These are phyloP conservation scores for Trichoderma sp. DNA, from an alignment of 2,329 filamentous ascomycete genomes.

Conservation along the genomic window DNA sequence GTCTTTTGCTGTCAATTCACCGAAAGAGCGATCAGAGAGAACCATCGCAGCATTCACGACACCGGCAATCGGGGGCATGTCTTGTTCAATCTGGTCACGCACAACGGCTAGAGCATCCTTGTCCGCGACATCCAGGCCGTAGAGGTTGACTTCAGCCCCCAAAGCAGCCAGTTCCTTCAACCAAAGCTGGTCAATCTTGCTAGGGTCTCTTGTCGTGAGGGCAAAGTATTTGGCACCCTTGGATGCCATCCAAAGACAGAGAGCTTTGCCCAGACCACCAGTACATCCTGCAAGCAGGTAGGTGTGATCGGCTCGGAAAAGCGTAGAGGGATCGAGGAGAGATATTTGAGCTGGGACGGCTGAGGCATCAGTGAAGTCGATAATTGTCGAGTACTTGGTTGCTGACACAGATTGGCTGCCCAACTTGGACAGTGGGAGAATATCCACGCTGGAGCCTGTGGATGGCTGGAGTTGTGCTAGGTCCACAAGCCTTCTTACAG, in stretches of 20 bases:
- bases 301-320: slow-evolving; percentile 25
- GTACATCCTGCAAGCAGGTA: slow-evolving; percentile 36
- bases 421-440: neutral
- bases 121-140: slow-evolving; percentile 36
- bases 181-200: slow-evolving; percentile 24
- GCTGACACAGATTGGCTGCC: neutral
- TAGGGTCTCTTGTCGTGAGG: slow-evolving; percentile 39
- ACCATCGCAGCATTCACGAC: slow-evolving; percentile 41
- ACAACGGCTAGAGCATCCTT: neutral
- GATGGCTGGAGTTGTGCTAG: neutral
- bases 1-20: slow-evolving; percentile 32
- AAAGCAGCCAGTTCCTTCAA: neutral
- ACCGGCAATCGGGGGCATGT: slow-evolving; percentile 37
- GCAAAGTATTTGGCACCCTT: slow-evolving; percentile 39
- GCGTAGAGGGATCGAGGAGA: neutral
- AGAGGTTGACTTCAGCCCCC: slow-evolving; percentile 25
- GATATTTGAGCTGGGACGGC: neutral
- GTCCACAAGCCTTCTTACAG: neutral
- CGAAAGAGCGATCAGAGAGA: slow-evolving; percentile 32
- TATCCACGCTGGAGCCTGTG: neutral
- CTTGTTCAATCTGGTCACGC: slow-evolving; percentile 26
- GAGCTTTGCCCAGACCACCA: slow-evolving; percentile 36
- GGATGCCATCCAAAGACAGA: slow-evolving; percentile 40
- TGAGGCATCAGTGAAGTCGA: neutral
- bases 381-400: neutral